phyloP scores from a whole-genome alignment of 1,139 yeast genomes.

The Kurtzmaniella quercitrusa region DNA sequence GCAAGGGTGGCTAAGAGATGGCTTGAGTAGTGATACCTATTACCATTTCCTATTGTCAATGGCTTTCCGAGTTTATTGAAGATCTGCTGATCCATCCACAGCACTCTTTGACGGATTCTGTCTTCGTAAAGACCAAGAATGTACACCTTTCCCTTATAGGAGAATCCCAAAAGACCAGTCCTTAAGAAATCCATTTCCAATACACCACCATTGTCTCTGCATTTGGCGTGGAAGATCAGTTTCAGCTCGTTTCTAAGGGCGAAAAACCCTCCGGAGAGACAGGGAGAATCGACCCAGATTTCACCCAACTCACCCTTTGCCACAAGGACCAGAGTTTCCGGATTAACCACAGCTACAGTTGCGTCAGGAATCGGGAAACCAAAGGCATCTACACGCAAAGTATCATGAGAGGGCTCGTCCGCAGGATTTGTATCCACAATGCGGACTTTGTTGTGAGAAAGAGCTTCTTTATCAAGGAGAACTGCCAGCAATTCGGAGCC shows the following conservation, averaged over 20 bases:
- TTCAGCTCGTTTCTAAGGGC: slow-evolving; percentile 66
- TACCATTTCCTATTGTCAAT: slow-evolving; percentile 32
- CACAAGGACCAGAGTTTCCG: slow-evolving; percentile 72
- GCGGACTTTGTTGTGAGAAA: slow-evolving; percentile 73
- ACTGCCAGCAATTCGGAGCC: slow-evolving; percentile 55
- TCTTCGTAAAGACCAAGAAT: slow-evolving; percentile 90
- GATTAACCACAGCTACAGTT: slow-evolving; percentile 88
- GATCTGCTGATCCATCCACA: slow-evolving; percentile 55
- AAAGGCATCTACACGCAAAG: slow-evolving; percentile 78
- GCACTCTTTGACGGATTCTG: slow-evolving; percentile 71
- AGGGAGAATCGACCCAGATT: slow-evolving; percentile 88
- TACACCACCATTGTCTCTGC: slow-evolving; percentile 64
- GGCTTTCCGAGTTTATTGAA: slow-evolving; percentile 28
- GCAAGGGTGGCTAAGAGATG: slow-evolving; percentile 81
- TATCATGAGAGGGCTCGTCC: slow-evolving; percentile 47
- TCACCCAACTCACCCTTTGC: slow-evolving; percentile 86
- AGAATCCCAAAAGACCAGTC: slow-evolving; percentile 87
- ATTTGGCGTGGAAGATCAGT: slow-evolving; percentile 75
- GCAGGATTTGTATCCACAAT: slow-evolving; percentile 61
- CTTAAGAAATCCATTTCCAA: slow-evolving; percentile 77
- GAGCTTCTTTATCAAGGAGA: slow-evolving; percentile 73
- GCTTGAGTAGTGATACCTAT: slow-evolving; percentile 75
- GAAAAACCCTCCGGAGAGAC: slow-evolving; percentile 86
- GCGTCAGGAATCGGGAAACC: slow-evolving; percentile 96
- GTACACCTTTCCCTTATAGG: slow-evolving; percentile 80